Evolutionary conservation across 345 rosid genomes (phyloP).

Genomic region (Camelina neglecta): DNA sequence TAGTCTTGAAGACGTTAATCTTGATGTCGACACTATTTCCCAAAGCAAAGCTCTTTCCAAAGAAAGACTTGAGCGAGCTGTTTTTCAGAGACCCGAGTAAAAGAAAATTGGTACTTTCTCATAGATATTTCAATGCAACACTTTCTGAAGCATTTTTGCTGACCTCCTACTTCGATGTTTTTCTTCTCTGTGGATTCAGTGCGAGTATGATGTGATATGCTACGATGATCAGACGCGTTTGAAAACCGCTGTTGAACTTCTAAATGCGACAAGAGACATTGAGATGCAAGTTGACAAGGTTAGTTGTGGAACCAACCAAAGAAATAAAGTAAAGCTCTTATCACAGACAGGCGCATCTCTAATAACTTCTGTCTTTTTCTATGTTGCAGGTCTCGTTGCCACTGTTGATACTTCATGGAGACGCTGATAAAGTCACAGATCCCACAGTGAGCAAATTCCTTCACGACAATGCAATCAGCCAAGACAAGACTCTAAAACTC

Average conservation of each 20-base stretch:
- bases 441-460: slow-evolving; percentile 82
- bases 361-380: slow-evolving; percentile 4
- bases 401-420: slow-evolving; percentile 85
- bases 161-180: slow-evolving; percentile 11
- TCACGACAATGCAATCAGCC: slow-evolving; percentile 69
- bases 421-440: slow-evolving; percentile 87
- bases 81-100: slow-evolving; percentile 74
- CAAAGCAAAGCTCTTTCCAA: slow-evolving; percentile 87
- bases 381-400: slow-evolving; percentile 79
- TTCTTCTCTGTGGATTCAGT: slow-evolving; percentile 48
- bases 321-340: not conserved
- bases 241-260: slow-evolving; percentile 79
- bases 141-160: slow-evolving; percentile 4
- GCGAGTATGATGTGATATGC: slow-evolving; percentile 75
- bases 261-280: slow-evolving; percentile 72
- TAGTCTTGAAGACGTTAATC: slow-evolving; percentile 58
- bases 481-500: slow-evolving; percentile 84
- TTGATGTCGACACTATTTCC: slow-evolving; percentile 65
- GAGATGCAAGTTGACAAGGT: slow-evolving; percentile 75
- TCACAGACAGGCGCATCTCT: not conserved
- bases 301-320: slow-evolving; percentile 9
- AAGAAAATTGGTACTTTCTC: slow-evolving; percentile 62
- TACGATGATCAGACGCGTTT: slow-evolving; percentile 64
- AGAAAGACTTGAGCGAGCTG: slow-evolving; percentile 65
- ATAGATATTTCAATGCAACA: not conserved